Conservation (phyloP, 2,329 filamentous ascomycete genomes). For the Ceratocystis albifundus region DNA sequence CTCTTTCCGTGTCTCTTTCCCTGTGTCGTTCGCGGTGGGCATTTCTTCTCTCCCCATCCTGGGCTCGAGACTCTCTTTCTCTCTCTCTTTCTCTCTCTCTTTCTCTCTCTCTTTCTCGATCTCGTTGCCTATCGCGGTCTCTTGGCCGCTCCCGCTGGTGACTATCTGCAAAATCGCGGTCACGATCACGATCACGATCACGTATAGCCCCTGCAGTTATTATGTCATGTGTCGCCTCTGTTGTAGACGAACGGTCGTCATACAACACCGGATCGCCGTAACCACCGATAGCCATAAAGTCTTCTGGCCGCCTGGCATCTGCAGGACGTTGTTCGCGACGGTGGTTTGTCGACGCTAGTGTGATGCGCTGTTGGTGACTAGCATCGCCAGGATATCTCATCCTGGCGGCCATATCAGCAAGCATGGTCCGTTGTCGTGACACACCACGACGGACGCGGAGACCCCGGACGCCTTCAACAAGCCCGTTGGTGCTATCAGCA, state of each 20-base stretch:
- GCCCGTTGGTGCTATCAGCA: conserved; percentile 80
- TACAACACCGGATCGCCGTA: conserved; percentile 74
- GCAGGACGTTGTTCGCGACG: conserved; percentile 53
- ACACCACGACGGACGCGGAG: conserved; percentile 78
- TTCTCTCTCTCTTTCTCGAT: conserved; percentile 4
- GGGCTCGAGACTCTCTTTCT: conserved; percentile 4
- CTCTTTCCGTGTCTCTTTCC: neutral
- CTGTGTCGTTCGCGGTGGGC: neutral
- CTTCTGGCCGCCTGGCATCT: conserved; percentile 53
- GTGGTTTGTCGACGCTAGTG: conserved; percentile 29
- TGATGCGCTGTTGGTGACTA: neutral
- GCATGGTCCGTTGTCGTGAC: conserved; percentile 69
- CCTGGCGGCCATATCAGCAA: conserved; percentile 34
- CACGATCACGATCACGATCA: neutral
- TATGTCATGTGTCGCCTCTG: conserved; percentile 28
- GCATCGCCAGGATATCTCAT: neutral
- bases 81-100: no score
- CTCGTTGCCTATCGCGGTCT: neutral
- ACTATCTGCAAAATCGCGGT: neutral
- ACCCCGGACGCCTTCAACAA: conserved; percentile 72
- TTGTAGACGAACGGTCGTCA: conserved; percentile 37
- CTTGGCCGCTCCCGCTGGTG: neutral
- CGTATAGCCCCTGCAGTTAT: neutral
- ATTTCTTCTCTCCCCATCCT: neutral
- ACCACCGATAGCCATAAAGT: conserved; percentile 77